phyloP scores from a whole-genome alignment of 306 rosid species.

The Malus fusca region DNA sequence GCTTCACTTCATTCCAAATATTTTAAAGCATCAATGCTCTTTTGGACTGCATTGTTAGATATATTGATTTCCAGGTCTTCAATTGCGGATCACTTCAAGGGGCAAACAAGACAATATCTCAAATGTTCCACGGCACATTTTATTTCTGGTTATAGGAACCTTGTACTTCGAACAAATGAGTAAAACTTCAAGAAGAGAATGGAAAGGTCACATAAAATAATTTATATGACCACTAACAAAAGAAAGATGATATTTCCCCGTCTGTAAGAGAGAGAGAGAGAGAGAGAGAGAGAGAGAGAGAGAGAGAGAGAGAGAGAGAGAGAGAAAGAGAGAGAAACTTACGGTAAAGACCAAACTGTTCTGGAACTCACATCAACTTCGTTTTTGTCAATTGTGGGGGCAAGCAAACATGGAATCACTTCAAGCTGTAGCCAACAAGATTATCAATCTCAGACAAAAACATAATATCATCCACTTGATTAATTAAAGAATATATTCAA shows the following conservation, averaged over 20 bases:
- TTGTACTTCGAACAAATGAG: background rate
- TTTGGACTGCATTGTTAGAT: background rate
- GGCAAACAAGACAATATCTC: background rate
- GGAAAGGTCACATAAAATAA: background rate
- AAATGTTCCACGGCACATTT: background rate
- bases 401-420: constrained; percentile 85
- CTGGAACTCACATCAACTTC: constrained; percentile 47
- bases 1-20: background rate
- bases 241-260: background rate
- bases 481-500: background rate
- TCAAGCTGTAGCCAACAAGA: constrained; percentile 63
- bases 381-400: constrained; percentile 42
- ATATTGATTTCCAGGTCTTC: background rate
- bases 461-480: background rate
- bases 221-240: background rate
- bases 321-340: constrained; percentile 35
- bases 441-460: constrained; percentile 11
- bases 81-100: background rate
- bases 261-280: background rate
- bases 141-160: background rate
- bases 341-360: constrained; percentile 92
- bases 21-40: background rate
- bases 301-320: constrained; percentile 10
- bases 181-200: background rate
- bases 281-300: constrained; percentile 14